Percentiles rank a stretch among this genome's conserved stretches.
Conservation (phyloP, 2,329 filamentous ascomycete species). For the Dactylellina drechsleri region DNA sequence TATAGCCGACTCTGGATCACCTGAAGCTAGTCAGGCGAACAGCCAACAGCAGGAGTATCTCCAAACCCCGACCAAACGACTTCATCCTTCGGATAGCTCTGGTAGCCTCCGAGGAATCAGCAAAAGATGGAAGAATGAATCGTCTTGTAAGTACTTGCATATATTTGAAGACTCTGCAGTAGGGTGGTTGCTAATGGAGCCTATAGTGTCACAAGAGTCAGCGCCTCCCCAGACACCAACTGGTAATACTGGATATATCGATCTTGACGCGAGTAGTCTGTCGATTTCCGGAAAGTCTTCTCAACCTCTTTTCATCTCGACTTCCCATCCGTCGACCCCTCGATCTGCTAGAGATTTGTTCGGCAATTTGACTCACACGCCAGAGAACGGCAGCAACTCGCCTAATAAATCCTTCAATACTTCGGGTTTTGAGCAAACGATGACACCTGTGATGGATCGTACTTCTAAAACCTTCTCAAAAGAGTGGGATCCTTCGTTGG, state of each 20-base stretch:
- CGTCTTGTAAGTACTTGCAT: conserved; percentile 28
- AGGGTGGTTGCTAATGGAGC: conserved; percentile 59
- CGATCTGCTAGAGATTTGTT: conserved; percentile 62
- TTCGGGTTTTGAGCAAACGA: conserved; percentile 69
- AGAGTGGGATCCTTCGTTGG: conserved; percentile 69
- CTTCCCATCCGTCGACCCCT: conserved; percentile 42
- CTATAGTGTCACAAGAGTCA: conserved; percentile 44
- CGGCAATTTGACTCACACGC: conserved; percentile 39
- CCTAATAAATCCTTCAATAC: conserved; percentile 65
- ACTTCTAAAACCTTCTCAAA: conserved; percentile 66
- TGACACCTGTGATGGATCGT: conserved; percentile 77
- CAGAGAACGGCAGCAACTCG: conserved; percentile 57
- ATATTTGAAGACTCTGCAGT: not conserved
- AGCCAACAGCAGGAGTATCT: conserved; percentile 47
- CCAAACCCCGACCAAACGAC: conserved; percentile 49
- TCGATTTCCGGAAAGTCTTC: conserved; percentile 73
- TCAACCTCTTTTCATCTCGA: conserved; percentile 28
- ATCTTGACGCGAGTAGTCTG: conserved; percentile 79
- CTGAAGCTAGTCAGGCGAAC: conserved; percentile 41
- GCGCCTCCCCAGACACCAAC: conserved; percentile 64
- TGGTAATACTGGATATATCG: conserved; percentile 66
- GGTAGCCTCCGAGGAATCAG: conserved; percentile 41
- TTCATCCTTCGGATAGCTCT: conserved; percentile 49
- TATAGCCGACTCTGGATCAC: conserved; percentile 38
- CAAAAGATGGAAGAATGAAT: conserved; percentile 47